phyloP scores from a whole-genome alignment of 345 rosid species.

The Passiflora organensis region DNA sequence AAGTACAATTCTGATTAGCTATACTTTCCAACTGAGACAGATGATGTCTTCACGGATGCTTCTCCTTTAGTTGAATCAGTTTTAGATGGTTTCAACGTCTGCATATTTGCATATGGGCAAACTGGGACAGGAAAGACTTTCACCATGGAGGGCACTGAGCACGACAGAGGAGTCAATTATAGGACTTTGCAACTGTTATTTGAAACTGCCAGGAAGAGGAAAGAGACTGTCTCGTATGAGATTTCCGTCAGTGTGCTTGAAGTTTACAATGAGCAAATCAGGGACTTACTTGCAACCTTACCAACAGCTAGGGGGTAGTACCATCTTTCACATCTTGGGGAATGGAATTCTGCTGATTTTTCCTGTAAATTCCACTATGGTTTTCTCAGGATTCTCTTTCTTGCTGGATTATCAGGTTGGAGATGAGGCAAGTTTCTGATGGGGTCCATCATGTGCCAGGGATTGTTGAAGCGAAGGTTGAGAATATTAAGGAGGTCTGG shows the following conservation, averaged over 20 bases:
- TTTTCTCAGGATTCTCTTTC: neutral
- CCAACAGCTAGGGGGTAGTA: slow-evolving; percentile 9
- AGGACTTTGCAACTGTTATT: slow-evolving; percentile 10
- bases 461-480: slow-evolving; percentile 17
- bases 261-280: slow-evolving; percentile 19
- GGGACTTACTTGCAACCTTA: slow-evolving; percentile 17
- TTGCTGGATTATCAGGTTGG: slow-evolving; percentile 10
- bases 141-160: slow-evolving; percentile 20
- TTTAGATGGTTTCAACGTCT: slow-evolving; percentile 1
- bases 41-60: slow-evolving; percentile 17
- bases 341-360: neutral
- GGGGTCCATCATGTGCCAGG: slow-evolving; percentile 23
- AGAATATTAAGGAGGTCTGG: slow-evolving; percentile 16
- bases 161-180: slow-evolving; percentile 19
- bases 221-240: slow-evolving; percentile 13
- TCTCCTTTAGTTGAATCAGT: neutral
- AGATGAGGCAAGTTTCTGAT: slow-evolving; percentile 19
- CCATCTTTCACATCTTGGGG: neutral
- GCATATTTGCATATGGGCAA: slow-evolving; percentile 7
- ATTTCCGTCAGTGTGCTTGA: slow-evolving; percentile 21
- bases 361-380: too few species aligned
- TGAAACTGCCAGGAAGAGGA: slow-evolving; percentile 8
- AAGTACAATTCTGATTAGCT: too few species aligned
- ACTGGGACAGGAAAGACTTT: slow-evolving; percentile 6
- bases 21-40: neutral